Percentiles rank a stretch among this genome's conserved stretches.
Conservation (phyloP, 208 protist genomes). For the Trypanosoma brucei region DNA sequence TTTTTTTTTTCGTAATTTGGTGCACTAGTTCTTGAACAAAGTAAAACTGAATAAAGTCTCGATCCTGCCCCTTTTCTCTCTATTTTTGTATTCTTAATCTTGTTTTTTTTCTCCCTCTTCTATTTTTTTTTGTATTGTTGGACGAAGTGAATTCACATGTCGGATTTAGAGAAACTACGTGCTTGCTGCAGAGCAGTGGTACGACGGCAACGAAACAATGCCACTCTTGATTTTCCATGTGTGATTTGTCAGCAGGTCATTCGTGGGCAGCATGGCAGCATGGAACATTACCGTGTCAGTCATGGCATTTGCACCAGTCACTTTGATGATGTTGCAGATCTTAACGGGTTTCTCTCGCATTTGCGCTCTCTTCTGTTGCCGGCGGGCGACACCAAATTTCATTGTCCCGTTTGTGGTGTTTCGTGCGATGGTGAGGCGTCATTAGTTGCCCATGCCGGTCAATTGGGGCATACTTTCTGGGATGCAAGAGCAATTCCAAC, state of each 20-base stretch:
- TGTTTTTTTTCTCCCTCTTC: conserved; percentile 14
- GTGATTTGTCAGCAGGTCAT: conserved; percentile 41
- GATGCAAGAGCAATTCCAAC: conserved; percentile 41
- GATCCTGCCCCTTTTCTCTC: background rate
- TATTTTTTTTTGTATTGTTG: conserved; percentile 21
- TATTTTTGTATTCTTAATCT: conserved; percentile 22
- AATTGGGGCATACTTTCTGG: conserved; percentile 36
- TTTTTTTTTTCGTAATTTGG: too few species aligned
- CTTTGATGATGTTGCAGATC: conserved; percentile 54
- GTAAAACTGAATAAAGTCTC: background rate
- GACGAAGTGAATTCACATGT: conserved; percentile 1
- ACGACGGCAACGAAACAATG: conserved; percentile 32
- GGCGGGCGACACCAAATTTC: background rate
- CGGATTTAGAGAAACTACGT: conserved; percentile 21
- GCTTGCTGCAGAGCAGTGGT: conserved; percentile 54
- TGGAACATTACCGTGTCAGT: conserved; percentile 46
- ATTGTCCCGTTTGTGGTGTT: conserved; percentile 55
- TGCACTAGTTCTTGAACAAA: too few species aligned
- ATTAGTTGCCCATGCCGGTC: conserved; percentile 20
- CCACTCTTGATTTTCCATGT: conserved; percentile 35
- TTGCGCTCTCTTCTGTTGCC: conserved; percentile 25
- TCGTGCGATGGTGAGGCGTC: conserved; percentile 9
- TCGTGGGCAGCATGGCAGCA: conserved; percentile 39
- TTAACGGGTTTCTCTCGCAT: conserved; percentile 33
- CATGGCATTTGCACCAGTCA: conserved; percentile 46